Percentiles rank a stretch among this genome's conserved stretches.
Conservation (phyloP, 108 stramenopile genomes). For the Cyclotella sp. region DNA sequence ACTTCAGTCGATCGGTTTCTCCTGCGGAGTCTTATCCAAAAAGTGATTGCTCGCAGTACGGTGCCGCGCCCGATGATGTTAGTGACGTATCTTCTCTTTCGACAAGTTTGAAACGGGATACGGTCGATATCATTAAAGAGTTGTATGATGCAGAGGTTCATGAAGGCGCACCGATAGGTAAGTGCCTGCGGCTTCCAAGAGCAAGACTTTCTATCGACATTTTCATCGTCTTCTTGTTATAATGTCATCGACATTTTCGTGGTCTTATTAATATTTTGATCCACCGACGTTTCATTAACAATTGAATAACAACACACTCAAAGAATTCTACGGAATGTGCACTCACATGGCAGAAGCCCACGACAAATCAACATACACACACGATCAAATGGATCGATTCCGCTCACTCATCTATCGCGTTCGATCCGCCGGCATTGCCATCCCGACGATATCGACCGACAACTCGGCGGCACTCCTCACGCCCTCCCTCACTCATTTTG, state of each 20-base stretch:
- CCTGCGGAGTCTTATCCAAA: not conserved
- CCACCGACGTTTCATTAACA: not conserved
- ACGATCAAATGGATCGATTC: constrained; percentile 67
- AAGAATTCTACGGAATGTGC: constrained; percentile 75
- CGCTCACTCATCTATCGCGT: constrained; percentile 59
- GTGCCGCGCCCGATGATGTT: not conserved
- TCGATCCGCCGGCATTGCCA: constrained; percentile 59
- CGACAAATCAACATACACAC: constrained; percentile 59
- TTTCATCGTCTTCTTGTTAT: no score
- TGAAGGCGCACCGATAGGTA: constrained; percentile 56
- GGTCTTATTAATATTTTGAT: not conserved
- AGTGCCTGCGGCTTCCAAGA: not conserved
- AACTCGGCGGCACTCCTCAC: constrained; percentile 73
- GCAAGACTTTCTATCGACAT: no score
- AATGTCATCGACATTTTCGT: no score
- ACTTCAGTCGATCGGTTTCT: not conserved
- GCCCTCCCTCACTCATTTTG: constrained; percentile 61
- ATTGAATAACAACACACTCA: not conserved
- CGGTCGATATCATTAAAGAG: constrained; percentile 66
- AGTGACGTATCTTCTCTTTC: constrained; percentile 8
- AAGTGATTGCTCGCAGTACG: not conserved
- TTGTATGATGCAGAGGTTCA: constrained; percentile 60
- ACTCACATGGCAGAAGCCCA: constrained; percentile 87
- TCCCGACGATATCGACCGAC: constrained; percentile 64
- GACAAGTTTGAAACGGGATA: constrained; percentile 26